These are phyloP conservation scores for Candida mesenterica DNA, from an alignment of 1,139 yeast genomes.

Conservation along the genomic window DNA sequence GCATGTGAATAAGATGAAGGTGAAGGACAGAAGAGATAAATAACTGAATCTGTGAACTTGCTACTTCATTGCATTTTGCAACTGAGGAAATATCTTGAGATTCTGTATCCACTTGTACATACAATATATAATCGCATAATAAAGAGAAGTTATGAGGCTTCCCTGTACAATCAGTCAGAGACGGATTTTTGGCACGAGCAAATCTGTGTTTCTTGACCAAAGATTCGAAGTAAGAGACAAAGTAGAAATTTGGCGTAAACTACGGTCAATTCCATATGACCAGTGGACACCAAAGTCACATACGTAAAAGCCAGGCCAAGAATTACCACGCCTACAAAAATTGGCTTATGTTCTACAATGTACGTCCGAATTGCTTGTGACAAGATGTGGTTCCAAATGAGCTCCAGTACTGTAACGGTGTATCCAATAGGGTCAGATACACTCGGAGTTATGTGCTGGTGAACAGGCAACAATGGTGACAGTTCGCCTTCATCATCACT, in stretches of 20 bases:
- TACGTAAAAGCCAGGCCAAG: neutral
- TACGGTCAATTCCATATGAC: slow-evolving; percentile 15
- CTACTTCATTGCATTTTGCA: slow-evolving; percentile 3
- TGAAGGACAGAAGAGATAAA: slow-evolving; percentile 61
- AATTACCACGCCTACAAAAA: neutral
- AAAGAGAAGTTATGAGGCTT: neutral
- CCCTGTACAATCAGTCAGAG: too few relatives aligned
- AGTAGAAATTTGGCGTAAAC: slow-evolving; percentile 11
- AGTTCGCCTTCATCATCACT: neutral
- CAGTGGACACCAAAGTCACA: slow-evolving; percentile 14
- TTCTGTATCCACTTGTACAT: neutral
- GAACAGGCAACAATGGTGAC: neutral
- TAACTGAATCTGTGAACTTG: slow-evolving; percentile 3
- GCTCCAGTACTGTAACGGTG: slow-evolving; percentile 2
- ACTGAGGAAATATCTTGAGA: neutral
- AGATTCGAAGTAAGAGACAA: slow-evolving; percentile 16
- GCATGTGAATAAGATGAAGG: slow-evolving; percentile 77
- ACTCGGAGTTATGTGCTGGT: neutral
- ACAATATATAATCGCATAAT: neutral
- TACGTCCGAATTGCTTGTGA: slow-evolving; percentile 3
- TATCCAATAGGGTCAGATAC: neutral
- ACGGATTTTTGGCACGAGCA: too few relatives aligned
- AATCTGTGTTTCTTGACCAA: neutral
- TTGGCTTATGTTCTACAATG: slow-evolving; percentile 1
- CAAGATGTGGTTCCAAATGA: slow-evolving; percentile 5